These are phyloP conservation scores for Trichoderma sp. DNA, from an alignment of 2,329 filamentous ascomycete species.

Conservation along the genomic window DNA sequence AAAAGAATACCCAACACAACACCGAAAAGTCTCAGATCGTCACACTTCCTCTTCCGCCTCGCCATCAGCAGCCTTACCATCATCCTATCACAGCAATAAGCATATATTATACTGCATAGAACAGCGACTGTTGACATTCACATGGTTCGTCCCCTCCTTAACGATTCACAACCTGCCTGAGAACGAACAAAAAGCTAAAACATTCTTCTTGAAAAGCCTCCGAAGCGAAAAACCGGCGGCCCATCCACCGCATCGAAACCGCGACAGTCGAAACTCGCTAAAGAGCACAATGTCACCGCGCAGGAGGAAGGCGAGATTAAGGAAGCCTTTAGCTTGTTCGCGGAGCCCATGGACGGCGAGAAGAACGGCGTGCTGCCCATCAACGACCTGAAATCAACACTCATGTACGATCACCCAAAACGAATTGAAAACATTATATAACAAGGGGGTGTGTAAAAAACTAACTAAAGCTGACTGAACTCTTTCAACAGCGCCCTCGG, in stretches of 20 bases:
- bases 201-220: slow-evolving; percentile 40
- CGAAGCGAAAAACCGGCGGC: slow-evolving; percentile 49
- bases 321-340: slow-evolving; percentile 84
- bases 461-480: neutral
- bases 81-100: neutral
- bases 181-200: neutral
- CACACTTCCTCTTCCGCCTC: neutral
- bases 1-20: neutral
- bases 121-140: neutral
- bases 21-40: neutral
- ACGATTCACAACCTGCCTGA: neutral
- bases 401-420: slow-evolving; percentile 55
- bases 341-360: slow-evolving; percentile 66
- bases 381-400: slow-evolving; percentile 65
- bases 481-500: slow-evolving; percentile 66
- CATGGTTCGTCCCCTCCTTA: neutral
- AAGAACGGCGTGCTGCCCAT: slow-evolving; percentile 69
- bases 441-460: neutral
- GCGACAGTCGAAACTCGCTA: slow-evolving; percentile 83
- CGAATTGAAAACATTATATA: neutral
- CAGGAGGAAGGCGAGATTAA: slow-evolving; percentile 86
- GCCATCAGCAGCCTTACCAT: neutral
- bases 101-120: neutral
- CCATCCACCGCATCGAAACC: slow-evolving; percentile 33
- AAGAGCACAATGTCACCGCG: slow-evolving; percentile 81